Evolutionary conservation across 2,329 filamentous ascomycete genomes (phyloP).

Genomic region (Aphanocladium album): DNA sequence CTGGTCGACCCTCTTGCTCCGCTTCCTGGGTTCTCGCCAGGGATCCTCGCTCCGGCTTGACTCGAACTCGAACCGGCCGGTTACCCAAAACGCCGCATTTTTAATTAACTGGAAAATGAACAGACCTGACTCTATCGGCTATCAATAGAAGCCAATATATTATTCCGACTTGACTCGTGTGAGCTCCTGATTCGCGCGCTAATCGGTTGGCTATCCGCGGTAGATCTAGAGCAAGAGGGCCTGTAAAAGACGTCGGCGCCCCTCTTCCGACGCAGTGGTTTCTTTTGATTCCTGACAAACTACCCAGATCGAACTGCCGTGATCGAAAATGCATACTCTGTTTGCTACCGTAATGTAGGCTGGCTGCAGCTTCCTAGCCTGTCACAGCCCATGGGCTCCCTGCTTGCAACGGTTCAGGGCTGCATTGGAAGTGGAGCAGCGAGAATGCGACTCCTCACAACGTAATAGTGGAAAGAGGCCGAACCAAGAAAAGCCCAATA

Average conservation of each 20-base stretch:
- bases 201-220: not conserved
- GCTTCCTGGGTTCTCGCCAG: not conserved
- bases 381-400: not conserved
- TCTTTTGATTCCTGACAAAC: not conserved
- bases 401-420: not conserved
- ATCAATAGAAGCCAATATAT: not conserved
- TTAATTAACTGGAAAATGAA: not conserved
- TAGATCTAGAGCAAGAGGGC: not conserved
- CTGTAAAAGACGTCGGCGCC: not conserved
- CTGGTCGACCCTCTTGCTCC: not conserved
- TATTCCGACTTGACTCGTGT: not conserved
- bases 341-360: not conserved
- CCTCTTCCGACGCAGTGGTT: not conserved
- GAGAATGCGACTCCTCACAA: not conserved
- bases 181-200: not conserved
- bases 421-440: not conserved
- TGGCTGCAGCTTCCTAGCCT: not conserved
- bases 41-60: not conserved
- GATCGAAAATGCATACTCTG: not conserved
- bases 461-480: not conserved
- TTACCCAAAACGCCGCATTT: not conserved
- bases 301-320: not conserved
- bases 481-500: not conserved
- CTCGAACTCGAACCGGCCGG: not conserved
- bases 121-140: not conserved